Conservation (phyloP, 345 rosid genomes). For the Acer yangbiense region DNA sequence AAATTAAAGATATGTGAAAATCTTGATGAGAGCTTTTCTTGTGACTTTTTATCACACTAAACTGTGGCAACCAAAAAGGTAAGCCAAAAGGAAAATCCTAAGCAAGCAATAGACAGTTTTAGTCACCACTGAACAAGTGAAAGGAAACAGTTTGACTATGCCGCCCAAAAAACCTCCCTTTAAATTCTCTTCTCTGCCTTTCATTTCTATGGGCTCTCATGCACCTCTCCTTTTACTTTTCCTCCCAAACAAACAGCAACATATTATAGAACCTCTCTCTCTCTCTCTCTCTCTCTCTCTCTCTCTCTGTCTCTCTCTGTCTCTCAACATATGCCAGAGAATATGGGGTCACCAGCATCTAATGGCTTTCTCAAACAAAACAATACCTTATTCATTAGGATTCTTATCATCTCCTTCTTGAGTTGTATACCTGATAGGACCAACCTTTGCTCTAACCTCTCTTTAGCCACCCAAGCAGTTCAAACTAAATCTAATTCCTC, state of each 20-base stretch:
- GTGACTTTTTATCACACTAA: constrained; percentile 29
- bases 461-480: constrained; percentile 34
- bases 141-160: constrained; percentile 32
- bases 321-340: constrained; percentile 17
- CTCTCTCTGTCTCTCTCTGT: constrained; percentile 20
- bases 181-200: constrained; percentile 60
- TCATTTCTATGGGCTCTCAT: constrained; percentile 36
- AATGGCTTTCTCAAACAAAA: constrained; percentile 41
- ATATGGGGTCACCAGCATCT: constrained; percentile 54
- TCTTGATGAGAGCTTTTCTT: constrained; percentile 28
- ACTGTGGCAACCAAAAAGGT: constrained; percentile 22
- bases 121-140: constrained; percentile 33
- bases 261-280: constrained; percentile 23
- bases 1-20: constrained; percentile 8
- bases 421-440: constrained; percentile 56
- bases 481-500: constrained; percentile 37
- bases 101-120: constrained; percentile 24
- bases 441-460: constrained; percentile 46
- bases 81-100: constrained; percentile 29
- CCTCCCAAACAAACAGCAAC: constrained; percentile 20
- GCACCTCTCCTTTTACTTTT: constrained; percentile 39
- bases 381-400: constrained; percentile 42
- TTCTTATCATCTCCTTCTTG: constrained; percentile 57
- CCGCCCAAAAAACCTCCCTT: constrained; percentile 63
- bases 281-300: constrained; percentile 19